Base-by-base conservation (phyloP, 1,284 basidiomycete species). In the Trametes hirsuta region DNA sequence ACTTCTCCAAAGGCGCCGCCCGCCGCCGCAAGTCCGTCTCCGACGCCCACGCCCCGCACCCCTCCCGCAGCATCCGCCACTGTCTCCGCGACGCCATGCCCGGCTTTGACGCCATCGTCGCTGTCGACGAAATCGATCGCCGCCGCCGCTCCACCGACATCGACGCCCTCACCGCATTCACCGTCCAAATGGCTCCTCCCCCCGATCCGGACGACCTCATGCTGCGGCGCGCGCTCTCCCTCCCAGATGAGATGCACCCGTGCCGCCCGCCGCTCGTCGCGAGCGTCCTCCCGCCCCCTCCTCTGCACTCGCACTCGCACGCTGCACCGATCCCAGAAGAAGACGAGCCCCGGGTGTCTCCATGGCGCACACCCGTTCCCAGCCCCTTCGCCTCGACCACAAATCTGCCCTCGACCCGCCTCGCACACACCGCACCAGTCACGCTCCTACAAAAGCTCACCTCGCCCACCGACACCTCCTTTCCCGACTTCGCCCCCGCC, bases 101-200 rank as follows among this genome's bases (percentile, higher is more conserved):
- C 25, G 69, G 68, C 14, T 71, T 71, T 48, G 72, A 64, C 46
- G 57, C 76, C 12, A 65, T 74, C 57, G 75, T 88, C 39, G 81
- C 74, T 2, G 84, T 88, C 0, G 87, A 89, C 63, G 86, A 89
- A 68, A 79, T 85, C 1, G 86, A 86, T 61, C 82, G 77, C 66
- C 75, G 79, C n/a, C 75, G 79, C 18, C 76, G 75, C 50, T 77
- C 77, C 5, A 72, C 47, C 18, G 59, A 56, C n/a, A 47, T 48
- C 25, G 61, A 65, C 35, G 18, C 57, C 5, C 59, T 63, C 40
- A 61, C 61, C 15, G 58, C 60, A 5, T 54, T 66, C 54, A 56
- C 61, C 3, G 30, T 53, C 49, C 50, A 54, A 40, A 35, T 61
- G 50, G 25, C 39, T 2, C n/a, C 47, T 4, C 11, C 24, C 37